A percentile compares a stretch with the other conserved stretches of the same genome.
Conservation (phyloP, 83 land plant species). For the Diphasiastrum complanatum region DNA sequence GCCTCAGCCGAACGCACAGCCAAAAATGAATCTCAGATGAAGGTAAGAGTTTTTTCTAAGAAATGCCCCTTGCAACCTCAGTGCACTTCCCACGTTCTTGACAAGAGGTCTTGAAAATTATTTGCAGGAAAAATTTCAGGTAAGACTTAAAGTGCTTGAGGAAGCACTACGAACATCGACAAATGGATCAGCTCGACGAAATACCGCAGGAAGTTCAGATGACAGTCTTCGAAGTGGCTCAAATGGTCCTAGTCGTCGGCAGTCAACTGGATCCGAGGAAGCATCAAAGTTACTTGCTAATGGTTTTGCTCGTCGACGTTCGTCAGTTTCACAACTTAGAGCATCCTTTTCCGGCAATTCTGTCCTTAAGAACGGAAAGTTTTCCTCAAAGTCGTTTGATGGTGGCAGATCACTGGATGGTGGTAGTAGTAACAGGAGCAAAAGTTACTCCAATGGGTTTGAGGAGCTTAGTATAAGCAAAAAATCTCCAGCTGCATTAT, state of each 20-base stretch:
- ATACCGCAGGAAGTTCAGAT: constrained; percentile 12
- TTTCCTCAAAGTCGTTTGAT: constrained; percentile 42
- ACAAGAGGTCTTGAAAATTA: not conserved
- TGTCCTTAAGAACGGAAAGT: constrained; percentile 54
- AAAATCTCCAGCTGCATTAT: constrained; percentile 7
- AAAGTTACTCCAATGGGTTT: constrained; percentile 25
- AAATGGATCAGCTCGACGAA: constrained; percentile 29
- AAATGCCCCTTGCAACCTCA: not conserved
- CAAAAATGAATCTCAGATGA: constrained; percentile 63
- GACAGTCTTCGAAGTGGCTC: constrained; percentile 36
- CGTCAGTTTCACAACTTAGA: constrained; percentile 45
- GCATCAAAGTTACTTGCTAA: constrained; percentile 47
- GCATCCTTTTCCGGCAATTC: constrained; percentile 32
- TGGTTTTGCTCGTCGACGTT: constrained; percentile 30
- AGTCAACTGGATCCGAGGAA: constrained; percentile 59
- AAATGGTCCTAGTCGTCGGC: constrained; percentile 62
- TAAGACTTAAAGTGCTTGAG: constrained; percentile 64
- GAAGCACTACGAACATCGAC: constrained; percentile 54
- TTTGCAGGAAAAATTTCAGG: constrained; percentile 59
- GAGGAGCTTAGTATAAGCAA: constrained; percentile 20
- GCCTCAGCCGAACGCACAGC: constrained; percentile 67
- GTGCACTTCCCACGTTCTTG: constrained; percentile 2
- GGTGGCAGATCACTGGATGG: constrained; percentile 46
- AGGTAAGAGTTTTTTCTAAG: constrained; percentile 31
- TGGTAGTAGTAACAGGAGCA: constrained; percentile 7